Evolutionary conservation across 2,329 filamentous ascomycete genomes (phyloP).

Genomic region (Fonsecaea nubica): DNA sequence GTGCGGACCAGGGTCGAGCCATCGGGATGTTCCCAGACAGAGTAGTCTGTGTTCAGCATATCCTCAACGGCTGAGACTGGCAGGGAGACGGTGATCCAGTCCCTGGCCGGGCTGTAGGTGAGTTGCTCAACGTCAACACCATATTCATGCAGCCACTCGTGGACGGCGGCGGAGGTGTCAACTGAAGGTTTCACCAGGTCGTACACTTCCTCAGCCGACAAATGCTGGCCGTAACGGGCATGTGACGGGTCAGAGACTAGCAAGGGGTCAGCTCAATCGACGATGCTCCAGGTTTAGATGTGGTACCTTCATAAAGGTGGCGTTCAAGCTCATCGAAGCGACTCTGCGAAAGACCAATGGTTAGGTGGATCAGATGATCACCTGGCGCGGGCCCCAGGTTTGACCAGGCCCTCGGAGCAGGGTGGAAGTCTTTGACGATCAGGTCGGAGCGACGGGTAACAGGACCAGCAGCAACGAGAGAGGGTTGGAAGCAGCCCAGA

Average conservation of each 20-base stretch:
- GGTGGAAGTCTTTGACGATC: conserved; percentile 63
- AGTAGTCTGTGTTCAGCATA: conserved; percentile 35
- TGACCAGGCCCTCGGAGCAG: conserved; percentile 59
- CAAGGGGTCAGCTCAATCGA: neutral
- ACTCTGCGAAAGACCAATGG: conserved; percentile 62
- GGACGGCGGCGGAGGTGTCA: conserved; percentile 31
- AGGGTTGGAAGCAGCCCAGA: conserved; percentile 29
- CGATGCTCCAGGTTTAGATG: neutral
- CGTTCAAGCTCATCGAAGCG: conserved; percentile 35
- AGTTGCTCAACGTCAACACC: conserved; percentile 53
- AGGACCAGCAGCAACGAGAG: conserved; percentile 27
- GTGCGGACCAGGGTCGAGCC: conserved; percentile 34
- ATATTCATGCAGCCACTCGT: conserved; percentile 50
- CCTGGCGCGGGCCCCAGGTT: conserved; percentile 56
- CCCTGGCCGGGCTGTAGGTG: conserved; percentile 37
- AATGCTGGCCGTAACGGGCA: conserved; percentile 35
- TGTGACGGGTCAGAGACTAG: conserved; percentile 35
- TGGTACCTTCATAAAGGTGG: conserved; percentile 34
- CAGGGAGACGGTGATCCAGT: conserved; percentile 33
- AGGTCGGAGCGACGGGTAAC: conserved; percentile 50
- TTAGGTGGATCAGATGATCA: conserved; percentile 59
- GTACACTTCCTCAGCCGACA: conserved; percentile 36
- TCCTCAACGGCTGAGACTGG: conserved; percentile 29
- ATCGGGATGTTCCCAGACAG: conserved; percentile 32
- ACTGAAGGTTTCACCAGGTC: conserved; percentile 35